Evolutionary conservation across 2,329 filamentous ascomycete genomes (phyloP).

Genomic region (Xylariales sp.): DNA sequence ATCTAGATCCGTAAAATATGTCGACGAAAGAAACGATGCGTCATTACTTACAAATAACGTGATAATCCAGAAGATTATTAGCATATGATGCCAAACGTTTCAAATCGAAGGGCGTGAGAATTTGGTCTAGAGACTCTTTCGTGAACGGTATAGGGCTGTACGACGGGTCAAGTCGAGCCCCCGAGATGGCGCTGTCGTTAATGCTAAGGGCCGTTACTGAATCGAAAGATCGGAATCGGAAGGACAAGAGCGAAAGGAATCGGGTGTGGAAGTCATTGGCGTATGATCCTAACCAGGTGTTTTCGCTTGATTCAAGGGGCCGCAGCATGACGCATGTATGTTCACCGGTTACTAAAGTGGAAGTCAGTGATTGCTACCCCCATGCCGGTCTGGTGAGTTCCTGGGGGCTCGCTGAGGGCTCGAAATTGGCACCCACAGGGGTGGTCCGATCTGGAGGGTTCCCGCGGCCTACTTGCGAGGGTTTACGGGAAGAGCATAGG

Average conservation of each 20-base stretch:
- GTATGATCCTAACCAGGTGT: slow-evolving; percentile 89
- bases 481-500: background rate
- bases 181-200: slow-evolving; percentile 82
- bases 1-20: background rate
- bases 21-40: too few species aligned
- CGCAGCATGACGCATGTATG: slow-evolving; percentile 98
- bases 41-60: slow-evolving; percentile 73
- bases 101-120: slow-evolving; percentile 90
- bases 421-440: background rate
- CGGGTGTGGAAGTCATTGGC: slow-evolving; percentile 92
- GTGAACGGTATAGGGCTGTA: slow-evolving; percentile 67
- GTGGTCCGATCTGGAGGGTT: background rate
- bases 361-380: slow-evolving; percentile 17
- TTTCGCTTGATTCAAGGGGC: slow-evolving; percentile 73
- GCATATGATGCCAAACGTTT: slow-evolving; percentile 96
- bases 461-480: too few species aligned
- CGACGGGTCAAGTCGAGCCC: slow-evolving; percentile 73
- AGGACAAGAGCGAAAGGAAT: slow-evolving; percentile 90
- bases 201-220: slow-evolving; percentile 84
- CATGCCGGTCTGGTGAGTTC: background rate
- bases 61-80: slow-evolving; percentile 97
- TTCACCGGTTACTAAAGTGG: slow-evolving; percentile 79
- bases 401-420: too few species aligned
- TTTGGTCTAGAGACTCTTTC: slow-evolving; percentile 79
- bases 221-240: slow-evolving; percentile 88